Evolutionary conservation across 73 alveolate species (phyloP), one percentile per base, ranked within the genome.

Genomic region (Loxodes magnus): DNA sequence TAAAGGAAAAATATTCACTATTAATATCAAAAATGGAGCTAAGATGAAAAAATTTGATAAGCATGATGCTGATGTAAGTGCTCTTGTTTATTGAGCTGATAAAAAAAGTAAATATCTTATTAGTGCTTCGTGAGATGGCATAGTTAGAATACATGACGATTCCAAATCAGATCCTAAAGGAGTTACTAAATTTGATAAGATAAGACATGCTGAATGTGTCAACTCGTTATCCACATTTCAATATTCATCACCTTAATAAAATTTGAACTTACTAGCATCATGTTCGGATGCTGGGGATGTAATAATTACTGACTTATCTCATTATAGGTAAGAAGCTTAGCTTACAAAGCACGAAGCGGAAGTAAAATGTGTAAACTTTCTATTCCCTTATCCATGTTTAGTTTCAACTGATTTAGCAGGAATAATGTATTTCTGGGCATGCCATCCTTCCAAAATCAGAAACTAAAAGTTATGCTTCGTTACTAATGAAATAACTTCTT

Each of bases 231-330:
- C n/a, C n/a, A 76, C 71, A 77, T 68, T 57, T 42, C 71, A 63
- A 56, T 64, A 50, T 58, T 79, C 37, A 59, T 82, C 70, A 71
- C 87, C 71, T 34, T 75, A 33, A 28, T 35, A 75, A 65, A 88
- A 71, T 43, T 61, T 61, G 65, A 79, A 72, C 35, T 46, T 63
- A 19, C 65, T 82, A 35, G 97, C 97, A 15, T 76, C 87, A 44
- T 87, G 96, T 51, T 85, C 93, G 26, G 98, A 92, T 72, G 96
- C 88, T 64, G 96, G 97, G n/a, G 62, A 80, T 30, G 93, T 92
- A 4, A 77, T 84, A 51, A 80, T 92, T 20, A 82, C 81, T 28
- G 87, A 92, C 74, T 74, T 88, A 70, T 90, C 79, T 23, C 76
- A 94, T 3, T 77, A 79, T 59, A 82, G 96, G 39, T 77, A 90